Conservation (phyloP, 106 monocot genomes). For the Phalaenopsis equestris region DNA sequence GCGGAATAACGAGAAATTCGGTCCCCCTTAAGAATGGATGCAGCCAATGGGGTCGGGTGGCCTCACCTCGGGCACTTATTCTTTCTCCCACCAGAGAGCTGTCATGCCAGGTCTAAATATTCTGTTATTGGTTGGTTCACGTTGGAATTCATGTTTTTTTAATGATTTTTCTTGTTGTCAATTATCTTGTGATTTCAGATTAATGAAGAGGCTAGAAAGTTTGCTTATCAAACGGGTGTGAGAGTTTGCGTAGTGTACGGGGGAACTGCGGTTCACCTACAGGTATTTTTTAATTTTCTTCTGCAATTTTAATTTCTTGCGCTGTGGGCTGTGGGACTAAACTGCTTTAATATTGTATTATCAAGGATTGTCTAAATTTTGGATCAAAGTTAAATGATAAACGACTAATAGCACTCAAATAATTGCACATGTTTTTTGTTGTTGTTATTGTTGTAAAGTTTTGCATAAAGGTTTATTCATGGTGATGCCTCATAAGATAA, state of each 20-base stretch:
- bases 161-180: background rate
- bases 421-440: too few relatives aligned
- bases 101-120: slow-evolving; percentile 54
- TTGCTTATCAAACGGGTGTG: slow-evolving; percentile 75
- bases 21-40: slow-evolving; percentile 22
- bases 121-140: background rate
- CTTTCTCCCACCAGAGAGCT: slow-evolving; percentile 84
- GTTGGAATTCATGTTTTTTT: background rate
- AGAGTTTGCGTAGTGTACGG: slow-evolving; percentile 74
- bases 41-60: slow-evolving; percentile 37
- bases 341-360: background rate
- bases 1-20: slow-evolving; percentile 60
- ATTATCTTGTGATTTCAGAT: slow-evolving; percentile 26
- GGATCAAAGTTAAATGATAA: background rate
- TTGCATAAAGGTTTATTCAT: too few relatives aligned
- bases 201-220: slow-evolving; percentile 70
- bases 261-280: slow-evolving; percentile 62
- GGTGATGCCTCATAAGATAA: too few relatives aligned
- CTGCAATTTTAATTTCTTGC: background rate
- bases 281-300: slow-evolving; percentile 33
- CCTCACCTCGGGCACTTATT: slow-evolving; percentile 70
- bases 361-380: background rate
- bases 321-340: background rate
- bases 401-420: background rate
- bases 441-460: too few relatives aligned